A percentile compares a stretch with the other conserved stretches of the same genome.
These are phyloP conservation scores for Phytophthora cryptogea DNA, from an alignment of 352 stramenopile genomes.

Conservation along the genomic window DNA sequence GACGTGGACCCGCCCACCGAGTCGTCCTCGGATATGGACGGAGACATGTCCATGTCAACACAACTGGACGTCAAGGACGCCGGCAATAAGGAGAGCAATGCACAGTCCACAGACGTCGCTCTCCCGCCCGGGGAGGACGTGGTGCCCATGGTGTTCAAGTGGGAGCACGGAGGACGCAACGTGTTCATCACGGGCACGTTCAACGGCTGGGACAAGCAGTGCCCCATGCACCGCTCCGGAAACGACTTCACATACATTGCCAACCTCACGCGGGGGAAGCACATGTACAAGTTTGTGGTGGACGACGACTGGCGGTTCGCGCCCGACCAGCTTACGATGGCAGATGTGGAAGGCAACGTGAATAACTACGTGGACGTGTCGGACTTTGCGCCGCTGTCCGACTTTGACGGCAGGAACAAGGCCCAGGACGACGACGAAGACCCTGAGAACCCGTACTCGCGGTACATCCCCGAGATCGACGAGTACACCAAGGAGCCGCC, in stretches of 20 bases:
- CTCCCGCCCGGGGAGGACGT: conserved; percentile 33
- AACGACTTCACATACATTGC: conserved; percentile 99
- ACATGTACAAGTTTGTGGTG: conserved; percentile 99
- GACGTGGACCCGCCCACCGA: conserved; percentile 61
- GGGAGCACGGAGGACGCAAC: conserved; percentile 96
- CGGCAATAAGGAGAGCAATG: conserved; percentile 38
- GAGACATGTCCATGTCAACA: conserved; percentile 17
- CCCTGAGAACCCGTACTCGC: conserved; percentile 93
- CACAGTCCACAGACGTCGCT: conserved; percentile 15
- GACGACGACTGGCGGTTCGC: conserved; percentile 99
- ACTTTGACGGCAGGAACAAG: conserved; percentile 63
- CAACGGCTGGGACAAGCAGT: conserved; percentile 99
- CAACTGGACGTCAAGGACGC: conserved; percentile 35
- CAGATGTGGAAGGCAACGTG: conserved; percentile 98
- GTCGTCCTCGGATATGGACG: conserved; percentile 37
- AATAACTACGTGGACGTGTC: conserved; percentile 99
- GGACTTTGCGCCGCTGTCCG: conserved; percentile 92
- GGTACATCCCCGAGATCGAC: conserved; percentile 98
- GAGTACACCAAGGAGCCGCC: conserved; percentile 99
- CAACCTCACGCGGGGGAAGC: conserved; percentile 96
- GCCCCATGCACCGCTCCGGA: conserved; percentile 98
- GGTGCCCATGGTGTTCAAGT: conserved; percentile 97
- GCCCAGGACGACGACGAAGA: conserved; percentile 61
- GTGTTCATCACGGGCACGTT: conserved; percentile 99
- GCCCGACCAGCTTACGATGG: conserved; percentile 95